These are phyloP conservation scores for Tripterygium wilfordii DNA, from an alignment of 177 flowering plant genomes.

Conservation along the genomic window DNA sequence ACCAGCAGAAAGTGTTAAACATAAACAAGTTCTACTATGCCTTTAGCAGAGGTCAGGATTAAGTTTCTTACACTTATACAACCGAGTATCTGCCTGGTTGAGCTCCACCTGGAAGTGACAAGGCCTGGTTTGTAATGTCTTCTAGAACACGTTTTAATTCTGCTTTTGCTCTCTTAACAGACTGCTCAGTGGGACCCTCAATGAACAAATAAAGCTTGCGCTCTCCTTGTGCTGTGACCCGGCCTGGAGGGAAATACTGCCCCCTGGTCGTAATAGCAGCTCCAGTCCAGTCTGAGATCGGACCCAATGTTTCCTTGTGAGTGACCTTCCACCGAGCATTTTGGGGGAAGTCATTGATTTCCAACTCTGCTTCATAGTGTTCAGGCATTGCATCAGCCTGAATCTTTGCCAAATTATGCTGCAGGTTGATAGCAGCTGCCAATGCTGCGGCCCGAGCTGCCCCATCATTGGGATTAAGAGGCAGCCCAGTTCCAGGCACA, in stretches of 20 bases:
- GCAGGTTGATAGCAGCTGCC: constrained; percentile 85
- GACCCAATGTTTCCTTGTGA: constrained; percentile 91
- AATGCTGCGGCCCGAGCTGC: constrained; percentile 70
- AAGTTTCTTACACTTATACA: constrained; percentile 48
- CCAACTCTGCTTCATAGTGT: constrained; percentile 89
- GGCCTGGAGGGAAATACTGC: constrained; percentile 70
- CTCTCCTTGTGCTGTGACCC: constrained; percentile 62
- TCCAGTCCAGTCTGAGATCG: constrained; percentile 92
- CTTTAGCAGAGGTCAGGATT: too few relatives aligned
- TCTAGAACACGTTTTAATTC: constrained; percentile 79
- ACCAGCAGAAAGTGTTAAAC: too few relatives aligned
- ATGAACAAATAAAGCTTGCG: constrained; percentile 88
- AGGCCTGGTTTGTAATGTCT: constrained; percentile 61
- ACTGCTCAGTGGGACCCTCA: constrained; percentile 78
- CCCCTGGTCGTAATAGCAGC: constrained; percentile 96
- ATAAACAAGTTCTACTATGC: too few relatives aligned
- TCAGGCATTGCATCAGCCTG: constrained; percentile 88
- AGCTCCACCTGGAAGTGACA: constrained; percentile 65
- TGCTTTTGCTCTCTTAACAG: constrained; percentile 80
- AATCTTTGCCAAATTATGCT: constrained; percentile 72
- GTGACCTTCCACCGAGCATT: constrained; percentile 97
- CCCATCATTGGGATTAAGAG: constrained; percentile 35
- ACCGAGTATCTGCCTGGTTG: constrained; percentile 82
- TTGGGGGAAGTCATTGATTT: constrained; percentile 91
- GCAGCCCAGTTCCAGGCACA: constrained; percentile 27